These are phyloP conservation scores for Fraxinus dipetala DNA, from an alignment of 305 asterid genomes.

Conservation along the genomic window DNA sequence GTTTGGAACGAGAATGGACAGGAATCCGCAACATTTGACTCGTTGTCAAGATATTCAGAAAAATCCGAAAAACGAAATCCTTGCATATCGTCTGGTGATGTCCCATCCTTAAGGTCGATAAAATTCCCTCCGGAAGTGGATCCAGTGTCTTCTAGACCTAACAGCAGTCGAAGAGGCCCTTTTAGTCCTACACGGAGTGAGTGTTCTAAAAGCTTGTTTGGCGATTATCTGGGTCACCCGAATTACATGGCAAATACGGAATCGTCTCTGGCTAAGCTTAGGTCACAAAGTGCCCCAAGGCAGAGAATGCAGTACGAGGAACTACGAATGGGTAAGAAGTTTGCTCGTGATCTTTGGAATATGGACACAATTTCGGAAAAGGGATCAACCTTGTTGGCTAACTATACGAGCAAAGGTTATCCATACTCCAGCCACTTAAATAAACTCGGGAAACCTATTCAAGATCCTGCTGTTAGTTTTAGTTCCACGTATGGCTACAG, in stretches of 20 bases:
- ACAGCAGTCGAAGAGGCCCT: slow-evolving; percentile 35
- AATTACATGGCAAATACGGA: slow-evolving; percentile 82
- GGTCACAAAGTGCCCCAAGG: slow-evolving; percentile 89
- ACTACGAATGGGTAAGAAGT: slow-evolving; percentile 25
- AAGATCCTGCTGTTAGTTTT: slow-evolving; percentile 25
- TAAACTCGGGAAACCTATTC: slow-evolving; percentile 37
- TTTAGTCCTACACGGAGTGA: slow-evolving; percentile 55
- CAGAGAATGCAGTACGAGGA: slow-evolving; percentile 59
- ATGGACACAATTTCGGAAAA: slow-evolving; percentile 47
- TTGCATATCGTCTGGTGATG: slow-evolving; percentile 56
- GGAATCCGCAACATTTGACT: slow-evolving; percentile 32
- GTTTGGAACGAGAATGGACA: slow-evolving; percentile 51
- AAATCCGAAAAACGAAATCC: slow-evolving; percentile 53
- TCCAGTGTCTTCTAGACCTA: slow-evolving; percentile 48
- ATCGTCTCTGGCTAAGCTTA: slow-evolving; percentile 66
- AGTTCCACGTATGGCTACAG: slow-evolving; percentile 32
- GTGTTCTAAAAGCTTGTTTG: slow-evolving; percentile 57
- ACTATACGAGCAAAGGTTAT: slow-evolving; percentile 38
- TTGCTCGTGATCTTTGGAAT: slow-evolving; percentile 41
- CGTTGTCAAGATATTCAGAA: slow-evolving; percentile 29
- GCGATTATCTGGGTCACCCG: slow-evolving; percentile 61
- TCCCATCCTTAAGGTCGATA: slow-evolving; percentile 40
- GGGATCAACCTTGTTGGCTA: slow-evolving; percentile 34
- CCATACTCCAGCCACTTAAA: slow-evolving; percentile 35
- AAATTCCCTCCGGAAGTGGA: slow-evolving; percentile 36